Conservation (phyloP, 176 grass and related monocot species). For the Triticum timopheevii region DNA sequence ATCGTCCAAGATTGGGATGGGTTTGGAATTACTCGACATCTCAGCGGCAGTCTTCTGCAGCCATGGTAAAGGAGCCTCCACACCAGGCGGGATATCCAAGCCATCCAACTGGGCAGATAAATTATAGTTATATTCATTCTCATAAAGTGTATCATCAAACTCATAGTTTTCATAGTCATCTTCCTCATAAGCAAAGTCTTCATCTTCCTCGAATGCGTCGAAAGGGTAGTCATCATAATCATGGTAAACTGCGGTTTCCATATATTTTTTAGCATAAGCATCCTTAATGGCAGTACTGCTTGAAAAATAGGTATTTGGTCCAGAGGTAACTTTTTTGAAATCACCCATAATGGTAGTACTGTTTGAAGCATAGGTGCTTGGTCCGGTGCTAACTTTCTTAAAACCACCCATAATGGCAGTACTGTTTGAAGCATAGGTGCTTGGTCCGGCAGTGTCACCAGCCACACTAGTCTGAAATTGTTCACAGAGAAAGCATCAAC, state of each 20-base stretch:
- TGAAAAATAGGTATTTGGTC: conserved; percentile 46
- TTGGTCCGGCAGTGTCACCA: conserved; percentile 48
- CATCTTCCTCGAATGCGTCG: conserved; percentile 57
- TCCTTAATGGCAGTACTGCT: conserved; percentile 12
- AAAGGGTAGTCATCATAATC: conserved; percentile 43
- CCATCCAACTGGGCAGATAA: conserved; percentile 64
- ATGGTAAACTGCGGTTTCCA: conserved; percentile 25
- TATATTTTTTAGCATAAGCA: conserved; percentile 6
- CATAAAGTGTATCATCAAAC: conserved; percentile 38
- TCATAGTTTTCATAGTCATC: conserved; percentile 53
- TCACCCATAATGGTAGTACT: not conserved
- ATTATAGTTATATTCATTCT: conserved; percentile 59
- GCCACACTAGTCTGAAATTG: conserved; percentile 50
- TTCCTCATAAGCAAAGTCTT: conserved; percentile 67
- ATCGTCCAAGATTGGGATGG: conserved; percentile 38
- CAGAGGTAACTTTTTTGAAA: not conserved
- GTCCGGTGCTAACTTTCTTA: conserved; percentile 12
- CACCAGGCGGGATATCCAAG: conserved; percentile 51
- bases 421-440: conserved; percentile 36
- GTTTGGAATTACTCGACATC: conserved; percentile 36
- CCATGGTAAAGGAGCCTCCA: conserved; percentile 52
- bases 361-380: conserved; percentile 48
- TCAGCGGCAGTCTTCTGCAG: conserved; percentile 40
- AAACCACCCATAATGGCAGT: too few species aligned
- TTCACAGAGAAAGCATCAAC: conserved; percentile 3